Conservation (phyloP, 345 rosid species). For the Clausena lansium region DNA sequence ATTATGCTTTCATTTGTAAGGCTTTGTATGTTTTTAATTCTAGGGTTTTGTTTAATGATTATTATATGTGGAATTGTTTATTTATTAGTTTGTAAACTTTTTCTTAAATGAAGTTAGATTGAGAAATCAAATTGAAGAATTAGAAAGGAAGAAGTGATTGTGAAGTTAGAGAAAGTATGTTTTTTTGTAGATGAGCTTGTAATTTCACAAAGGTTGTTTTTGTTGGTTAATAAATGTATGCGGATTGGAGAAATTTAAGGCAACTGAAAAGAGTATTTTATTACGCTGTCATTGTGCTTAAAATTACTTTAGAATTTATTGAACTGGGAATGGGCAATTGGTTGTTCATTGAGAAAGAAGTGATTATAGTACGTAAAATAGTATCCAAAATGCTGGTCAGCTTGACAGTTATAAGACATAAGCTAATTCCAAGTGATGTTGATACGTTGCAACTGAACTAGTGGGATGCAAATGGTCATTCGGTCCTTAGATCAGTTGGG, state of each 20-base stretch:
- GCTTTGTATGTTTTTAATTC: not conserved
- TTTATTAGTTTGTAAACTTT: not conserved
- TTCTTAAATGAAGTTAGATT: conserved; percentile 37
- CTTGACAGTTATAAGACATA: not conserved
- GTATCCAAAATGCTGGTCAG: conserved; percentile 8
- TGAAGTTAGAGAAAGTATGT: conserved; percentile 12
- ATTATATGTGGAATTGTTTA: not conserved
- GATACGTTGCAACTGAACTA: not conserved
- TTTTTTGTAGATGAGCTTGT: conserved; percentile 25
- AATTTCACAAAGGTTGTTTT: conserved; percentile 11
- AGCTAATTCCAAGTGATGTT: conserved; percentile 6
- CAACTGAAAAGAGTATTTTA: conserved; percentile 16
- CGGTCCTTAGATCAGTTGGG: not conserved
- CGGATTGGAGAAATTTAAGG: conserved; percentile 14
- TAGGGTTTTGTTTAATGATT: conserved; percentile 3
- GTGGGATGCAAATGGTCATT: not conserved
- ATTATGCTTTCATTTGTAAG: not conserved
- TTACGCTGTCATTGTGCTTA: conserved; percentile 2
- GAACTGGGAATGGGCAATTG: conserved; percentile 10
- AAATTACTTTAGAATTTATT: conserved; percentile 5
- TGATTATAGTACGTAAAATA: not conserved
- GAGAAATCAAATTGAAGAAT: conserved; percentile 21
- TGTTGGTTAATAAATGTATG: not conserved
- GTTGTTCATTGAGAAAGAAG: not conserved
- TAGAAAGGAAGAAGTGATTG: conserved; percentile 25